Base-by-base conservation (phyloP, 129 eudicot genomes). In the Calendula officinalis region DNA sequence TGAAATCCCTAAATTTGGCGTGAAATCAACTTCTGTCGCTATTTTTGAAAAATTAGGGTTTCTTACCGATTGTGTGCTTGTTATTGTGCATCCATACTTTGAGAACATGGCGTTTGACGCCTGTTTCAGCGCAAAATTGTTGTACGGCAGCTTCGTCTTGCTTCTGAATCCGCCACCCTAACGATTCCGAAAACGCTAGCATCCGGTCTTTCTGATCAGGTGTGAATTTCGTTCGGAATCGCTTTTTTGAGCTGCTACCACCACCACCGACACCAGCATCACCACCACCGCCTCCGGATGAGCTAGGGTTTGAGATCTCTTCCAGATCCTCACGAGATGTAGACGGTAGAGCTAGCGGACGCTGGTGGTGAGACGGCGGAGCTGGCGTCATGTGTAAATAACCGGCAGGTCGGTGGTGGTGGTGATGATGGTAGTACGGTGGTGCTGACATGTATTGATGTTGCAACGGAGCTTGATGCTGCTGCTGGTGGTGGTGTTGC, bases 41-140 rank as follows among this genome's bases (percentile, higher is more conserved):
- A 11, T 37, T 11, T 13, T 13, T 32, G 3, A 22, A 54, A 68
- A 36, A 22, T 75, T 79, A 83, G 84, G 84, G 83, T 69, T 86
- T 83, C 85, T 83, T 86, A 86, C 89, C 95, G 56, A 83, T 77
- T 33, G 95, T 83, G 69, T 86, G 85, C 80, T 90, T 90, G 77
- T 90, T 86, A 66, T 86, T 90, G 50, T 90, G 97, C 92, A 90
- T 86, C 97, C 97, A 90, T 16, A 90, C 92, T 72, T 86, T 90
- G 33, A 90, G 80, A 47, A 90, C 97, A 10, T 86, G 88, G 17
- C 97, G 76, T 79, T 68, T 87, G 0, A 90, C 71, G 2, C 87
- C 88, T 3, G 67, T 82, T 40, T 90, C 92, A 0, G 67, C 67
- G 36, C 97, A 90, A 39, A 90, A 90, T 3, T 72, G 78, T 12